Evolutionary conservation across 768 basidiomycete species (phyloP), one percentile per base, ranked within the genome.

Genomic region (Gloeopeniophorella convolvens): DNA sequence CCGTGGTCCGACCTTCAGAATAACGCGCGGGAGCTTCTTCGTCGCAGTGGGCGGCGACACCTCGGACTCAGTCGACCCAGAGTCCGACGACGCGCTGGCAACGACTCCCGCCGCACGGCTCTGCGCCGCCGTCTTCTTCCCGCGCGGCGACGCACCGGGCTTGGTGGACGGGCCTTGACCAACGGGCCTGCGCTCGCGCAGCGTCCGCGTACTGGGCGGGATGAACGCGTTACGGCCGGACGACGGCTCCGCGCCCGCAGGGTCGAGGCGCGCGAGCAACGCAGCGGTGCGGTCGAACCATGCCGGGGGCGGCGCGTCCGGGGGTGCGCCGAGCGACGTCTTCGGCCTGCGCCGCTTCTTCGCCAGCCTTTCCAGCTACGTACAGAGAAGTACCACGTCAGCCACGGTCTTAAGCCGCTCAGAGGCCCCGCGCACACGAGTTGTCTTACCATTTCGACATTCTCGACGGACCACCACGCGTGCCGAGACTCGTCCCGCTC

Each of bases 381-480:
- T 4, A 11, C n/a, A 16, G 13, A 7, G 12, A 24, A 26, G 15
- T 16, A 11, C 9, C 5, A 5, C 4, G n/a, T 48, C 34, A 49
- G 37, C 20, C 23, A 12, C 16, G n/a, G 23, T 28, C 5, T 18
- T 33, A 27, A n/a, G n/a, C n/a, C n/a, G n/a, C n/a, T n/a, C n/a
- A n/a, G n/a, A n/a, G n/a, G n/a, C n/a, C n/a, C n/a, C n/a, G n/a
- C n/a, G n/a, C n/a, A n/a, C n/a, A n/a, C n/a, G n/a, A 43, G 41
- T 24, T 15, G 8, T 16, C 45, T 32, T 28, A 58, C 57, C 45
- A 40, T 50, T 11, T 51, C 43, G 26, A 53, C 49, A 26, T 51
- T 56, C 28, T 51, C 57, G 15, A 34, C 12, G 21, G 42, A 78
- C 68, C n/a, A 75, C 69, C 47, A 46, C 4, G 20, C 20, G 35